A percentile compares a stretch with the other conserved stretches of the same genome.
phyloP scores from a whole-genome alignment of 352 stramenopile species.

The Pythium phragmitis region DNA sequence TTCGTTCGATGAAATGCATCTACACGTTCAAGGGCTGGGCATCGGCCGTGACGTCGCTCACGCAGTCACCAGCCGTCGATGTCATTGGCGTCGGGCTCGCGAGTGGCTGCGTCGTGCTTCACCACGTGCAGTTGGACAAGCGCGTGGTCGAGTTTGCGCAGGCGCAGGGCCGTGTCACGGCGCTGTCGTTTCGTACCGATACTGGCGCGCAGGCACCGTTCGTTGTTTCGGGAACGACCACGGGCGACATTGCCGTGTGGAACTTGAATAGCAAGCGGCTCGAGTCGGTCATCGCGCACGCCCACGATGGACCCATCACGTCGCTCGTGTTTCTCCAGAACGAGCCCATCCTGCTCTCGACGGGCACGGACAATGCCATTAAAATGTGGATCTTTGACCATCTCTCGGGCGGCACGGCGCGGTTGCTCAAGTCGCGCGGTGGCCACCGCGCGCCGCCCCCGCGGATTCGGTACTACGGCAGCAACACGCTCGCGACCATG shows the following conservation, averaged over 20 bases:
- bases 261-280: conserved; percentile 89
- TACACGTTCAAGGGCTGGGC: conserved; percentile 83
- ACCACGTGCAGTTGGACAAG: conserved; percentile 87
- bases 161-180: conserved; percentile 77
- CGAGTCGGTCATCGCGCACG: conserved; percentile 71
- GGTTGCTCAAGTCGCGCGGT: conserved; percentile 88
- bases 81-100: conserved; percentile 85
- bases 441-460: conserved; percentile 85
- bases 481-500: conserved; percentile 85
- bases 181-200: conserved; percentile 90
- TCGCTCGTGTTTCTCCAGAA: conserved; percentile 84
- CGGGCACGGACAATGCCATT: conserved; percentile 88
- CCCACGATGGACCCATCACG: conserved; percentile 77
- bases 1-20: conserved; percentile 87
- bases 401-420: conserved; percentile 68
- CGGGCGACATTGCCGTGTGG: conserved; percentile 89
- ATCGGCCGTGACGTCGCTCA: conserved; percentile 67
- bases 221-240: conserved; percentile 63
- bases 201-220: conserved; percentile 52
- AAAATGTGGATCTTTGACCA: conserved; percentile 95
- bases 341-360: conserved; percentile 87
- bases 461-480: conserved; percentile 90
- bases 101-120: conserved; percentile 79
- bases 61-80: conserved; percentile 88
- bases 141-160: conserved; percentile 79